A percentile compares a stretch with the other conserved stretches of the same genome.
phyloP scores from a whole-genome alignment of 2,329 filamentous ascomycete species.

The Cercospora canescens region DNA sequence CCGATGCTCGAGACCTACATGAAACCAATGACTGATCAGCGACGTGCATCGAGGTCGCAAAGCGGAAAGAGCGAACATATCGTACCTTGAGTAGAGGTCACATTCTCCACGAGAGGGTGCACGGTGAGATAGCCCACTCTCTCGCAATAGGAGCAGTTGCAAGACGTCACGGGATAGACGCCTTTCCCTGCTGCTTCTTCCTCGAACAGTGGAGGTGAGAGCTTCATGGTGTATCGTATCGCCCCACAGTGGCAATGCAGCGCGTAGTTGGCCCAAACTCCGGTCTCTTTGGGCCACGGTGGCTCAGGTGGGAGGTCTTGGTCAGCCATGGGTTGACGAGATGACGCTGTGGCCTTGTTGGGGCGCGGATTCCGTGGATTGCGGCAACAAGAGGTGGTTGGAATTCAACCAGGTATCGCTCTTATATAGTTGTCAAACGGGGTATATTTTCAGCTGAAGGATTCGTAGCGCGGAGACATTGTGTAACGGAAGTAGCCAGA shows the following conservation, averaged over 20 bases:
- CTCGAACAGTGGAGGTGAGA: constrained; percentile 30
- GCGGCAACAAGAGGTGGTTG: too few species aligned
- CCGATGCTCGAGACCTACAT: constrained; percentile 18
- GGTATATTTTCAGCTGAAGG: too few species aligned
- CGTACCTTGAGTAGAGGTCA: constrained; percentile 22
- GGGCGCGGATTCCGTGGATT: too few species aligned
- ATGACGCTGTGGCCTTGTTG: too few species aligned
- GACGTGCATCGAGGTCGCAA: neutral
- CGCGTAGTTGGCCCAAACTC: constrained; percentile 22
- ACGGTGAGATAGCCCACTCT: constrained; percentile 23
- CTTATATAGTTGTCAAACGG: too few species aligned
- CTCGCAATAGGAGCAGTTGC: constrained; percentile 30
- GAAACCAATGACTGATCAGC: neutral
- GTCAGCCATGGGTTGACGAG: neutral
- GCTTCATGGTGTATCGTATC: constrained; percentile 26
- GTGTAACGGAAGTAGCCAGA: neutral
- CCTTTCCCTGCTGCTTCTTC: constrained; percentile 15
- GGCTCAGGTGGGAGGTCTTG: neutral
- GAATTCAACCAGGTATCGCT: too few species aligned
- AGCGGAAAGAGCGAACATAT: neutral
- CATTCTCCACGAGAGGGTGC: constrained; percentile 26
- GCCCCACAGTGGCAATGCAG: constrained; percentile 35
- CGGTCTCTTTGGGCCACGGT: constrained; percentile 23
- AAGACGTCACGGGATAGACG: constrained; percentile 24
- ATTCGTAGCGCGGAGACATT: neutral